Evolutionary conservation across 768 basidiomycete genomes (phyloP), one percentile per base, ranked within the genome.

Genomic region (Inosperma sp.): DNA sequence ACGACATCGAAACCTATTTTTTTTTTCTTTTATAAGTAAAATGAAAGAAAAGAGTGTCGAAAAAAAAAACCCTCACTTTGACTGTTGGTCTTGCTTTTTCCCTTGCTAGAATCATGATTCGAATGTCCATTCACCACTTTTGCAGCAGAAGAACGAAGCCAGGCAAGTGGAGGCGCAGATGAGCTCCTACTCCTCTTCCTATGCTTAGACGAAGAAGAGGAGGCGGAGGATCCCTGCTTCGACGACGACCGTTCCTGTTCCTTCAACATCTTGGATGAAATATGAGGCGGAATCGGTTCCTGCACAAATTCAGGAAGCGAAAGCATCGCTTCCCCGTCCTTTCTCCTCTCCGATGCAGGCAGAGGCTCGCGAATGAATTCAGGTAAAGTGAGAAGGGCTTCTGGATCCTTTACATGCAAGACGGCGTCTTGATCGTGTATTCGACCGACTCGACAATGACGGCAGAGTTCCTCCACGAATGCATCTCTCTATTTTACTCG

Each of bases 391-490:
- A 84, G 69, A 48, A 81, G 65, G 2, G 78, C 76, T 39, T 77
- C 66, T 16, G 79, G 80, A 55, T 81, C 76, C 56, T 70, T 79
- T 39, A 59, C 66, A 57, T 65, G 72, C 35, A 82, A 75, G 3
- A 78, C 65, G 6, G 90, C 88, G 58, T 95, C 93, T 65, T 96
- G 93, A 12, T 78, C 75, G 48, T 84, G 83, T 30, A 94, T 68
- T 48, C 93, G 78, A 17, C 93, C 83, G 1, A 82, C 78, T 39
- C 76, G 73, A 0, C 90, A 87, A 60, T 88, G 88, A 23, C 77
- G 72, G 8, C 82, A 72, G 2, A 95, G 73, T 51, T 81, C 80
- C 48, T 86, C 83, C 8, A 93, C 83, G 61, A 94, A 91, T 7
- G 78, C 79, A 36, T 84, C 79, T 51, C 83, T 82, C 86, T 89